A percentile compares a stretch with the other conserved stretches of the same genome.
phyloP scores from a whole-genome alignment of 306 rosid genomes.

The Cucurbita maxima region DNA sequence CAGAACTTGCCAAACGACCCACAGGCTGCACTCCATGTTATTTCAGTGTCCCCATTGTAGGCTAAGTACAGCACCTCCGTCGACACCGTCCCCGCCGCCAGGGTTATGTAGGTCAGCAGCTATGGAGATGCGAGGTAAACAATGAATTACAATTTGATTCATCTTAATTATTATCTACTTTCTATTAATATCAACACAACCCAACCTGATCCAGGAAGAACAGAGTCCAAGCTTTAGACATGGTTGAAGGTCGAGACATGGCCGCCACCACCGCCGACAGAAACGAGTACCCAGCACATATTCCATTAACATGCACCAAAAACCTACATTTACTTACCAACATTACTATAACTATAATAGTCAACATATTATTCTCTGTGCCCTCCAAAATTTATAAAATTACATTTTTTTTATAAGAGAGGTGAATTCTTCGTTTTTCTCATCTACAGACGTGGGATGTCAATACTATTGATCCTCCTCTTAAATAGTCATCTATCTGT shows the following conservation, averaged over 20 bases:
- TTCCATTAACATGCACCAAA: conserved; percentile 79
- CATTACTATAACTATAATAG: too few species aligned
- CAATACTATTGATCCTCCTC: too few species aligned
- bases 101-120: conserved; percentile 50
- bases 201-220: conserved; percentile 77
- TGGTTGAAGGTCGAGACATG: conserved; percentile 39
- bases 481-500: too few species aligned
- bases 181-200: neutral
- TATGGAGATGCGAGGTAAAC: neutral
- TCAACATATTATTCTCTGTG: too few species aligned
- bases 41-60: conserved; percentile 39
- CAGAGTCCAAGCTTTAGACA: conserved; percentile 68
- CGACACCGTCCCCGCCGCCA: conserved; percentile 61
- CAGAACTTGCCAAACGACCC: conserved; percentile 50
- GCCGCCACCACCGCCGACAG: conserved; percentile 59
- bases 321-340: conserved; percentile 28
- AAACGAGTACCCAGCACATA: conserved; percentile 84
- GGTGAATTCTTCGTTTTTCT: too few species aligned
- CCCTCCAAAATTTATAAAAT: too few species aligned
- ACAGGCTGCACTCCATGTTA: conserved; percentile 64
- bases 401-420: too few species aligned
- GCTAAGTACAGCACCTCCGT: conserved; percentile 61
- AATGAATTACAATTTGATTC: too few species aligned
- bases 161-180: too few species aligned
- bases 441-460: too few species aligned